Evolutionary conservation across 192 early-diverging fungal genomes (phyloP).

Genomic region (Pilobolus umbonatus): DNA sequence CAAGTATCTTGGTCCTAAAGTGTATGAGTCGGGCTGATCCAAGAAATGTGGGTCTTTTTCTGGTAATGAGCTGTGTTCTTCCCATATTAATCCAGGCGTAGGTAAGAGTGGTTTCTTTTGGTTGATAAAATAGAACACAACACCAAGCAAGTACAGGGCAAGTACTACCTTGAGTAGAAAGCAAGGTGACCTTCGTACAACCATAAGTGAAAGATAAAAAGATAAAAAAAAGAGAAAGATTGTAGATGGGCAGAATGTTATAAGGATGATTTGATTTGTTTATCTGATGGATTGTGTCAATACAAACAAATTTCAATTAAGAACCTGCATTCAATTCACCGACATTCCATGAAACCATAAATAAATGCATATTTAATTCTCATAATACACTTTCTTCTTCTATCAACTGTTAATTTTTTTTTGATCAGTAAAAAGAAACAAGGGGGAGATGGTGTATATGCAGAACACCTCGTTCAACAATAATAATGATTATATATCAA

Average conservation of each 20-base stretch:
- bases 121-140: background rate
- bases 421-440: too few relatives aligned
- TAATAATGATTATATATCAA: background rate
- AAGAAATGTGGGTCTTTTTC: background rate
- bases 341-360: too few relatives aligned
- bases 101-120: background rate
- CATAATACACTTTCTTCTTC: too few relatives aligned
- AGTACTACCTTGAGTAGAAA: background rate
- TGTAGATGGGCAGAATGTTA: slow-evolving; percentile 5
- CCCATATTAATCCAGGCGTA: background rate
- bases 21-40: slow-evolving; percentile 7
- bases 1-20: slow-evolving; percentile 8
- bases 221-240: slow-evolving; percentile 5
- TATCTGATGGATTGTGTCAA: too few relatives aligned
- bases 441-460: too few relatives aligned
- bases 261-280: too few relatives aligned
- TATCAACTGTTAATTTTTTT: too few relatives aligned
- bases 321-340: too few relatives aligned
- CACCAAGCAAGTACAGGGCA: background rate
- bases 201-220: slow-evolving; percentile 14
- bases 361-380: too few relatives aligned
- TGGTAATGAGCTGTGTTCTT: background rate
- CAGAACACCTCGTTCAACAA: too few relatives aligned
- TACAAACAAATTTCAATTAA: too few relatives aligned
- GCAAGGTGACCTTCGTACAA: slow-evolving; percentile 1